These are phyloP conservation scores for Asterella californica DNA, from an alignment of 225 moss, liverwort and hornwort genomes.

Conservation along the genomic window DNA sequence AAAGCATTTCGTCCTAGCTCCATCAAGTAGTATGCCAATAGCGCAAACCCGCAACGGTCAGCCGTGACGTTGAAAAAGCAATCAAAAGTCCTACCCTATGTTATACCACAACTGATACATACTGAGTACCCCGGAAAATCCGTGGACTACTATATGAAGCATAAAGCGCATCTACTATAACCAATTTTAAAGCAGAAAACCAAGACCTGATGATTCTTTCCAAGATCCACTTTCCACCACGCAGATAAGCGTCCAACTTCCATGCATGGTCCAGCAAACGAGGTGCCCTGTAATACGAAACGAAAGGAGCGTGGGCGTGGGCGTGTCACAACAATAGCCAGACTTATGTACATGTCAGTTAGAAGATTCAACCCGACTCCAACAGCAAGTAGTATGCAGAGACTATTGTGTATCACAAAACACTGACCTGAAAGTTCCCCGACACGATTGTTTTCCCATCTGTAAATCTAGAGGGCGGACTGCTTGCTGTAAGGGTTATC, in stretches of 20 bases:
- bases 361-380: background rate
- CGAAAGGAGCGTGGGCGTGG: background rate
- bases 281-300: conserved; percentile 57
- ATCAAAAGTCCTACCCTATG: background rate
- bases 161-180: background rate
- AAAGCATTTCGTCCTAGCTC: background rate
- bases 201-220: conserved; percentile 72
- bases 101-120: background rate
- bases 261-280: conserved; percentile 82
- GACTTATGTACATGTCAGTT: background rate
- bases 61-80: background rate
- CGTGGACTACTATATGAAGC: too few relatives aligned
- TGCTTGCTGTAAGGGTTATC: conserved; percentile 82
- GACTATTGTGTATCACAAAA: background rate
- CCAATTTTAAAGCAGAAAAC: background rate
- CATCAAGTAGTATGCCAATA: too few relatives aligned
- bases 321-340: background rate
- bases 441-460: conserved; percentile 90
- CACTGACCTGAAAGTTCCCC: conserved; percentile 77
- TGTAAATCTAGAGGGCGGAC: conserved; percentile 84
- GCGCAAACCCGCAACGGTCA: background rate
- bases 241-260: conserved; percentile 62
- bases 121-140: too few relatives aligned
- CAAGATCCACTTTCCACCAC: conserved; percentile 99
- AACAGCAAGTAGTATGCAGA: background rate